Percentiles rank a stretch among this genome's conserved stretches.
Conservation (phyloP, 495 filamentous ascomycete species). For the Neurospora sublineolata region DNA sequence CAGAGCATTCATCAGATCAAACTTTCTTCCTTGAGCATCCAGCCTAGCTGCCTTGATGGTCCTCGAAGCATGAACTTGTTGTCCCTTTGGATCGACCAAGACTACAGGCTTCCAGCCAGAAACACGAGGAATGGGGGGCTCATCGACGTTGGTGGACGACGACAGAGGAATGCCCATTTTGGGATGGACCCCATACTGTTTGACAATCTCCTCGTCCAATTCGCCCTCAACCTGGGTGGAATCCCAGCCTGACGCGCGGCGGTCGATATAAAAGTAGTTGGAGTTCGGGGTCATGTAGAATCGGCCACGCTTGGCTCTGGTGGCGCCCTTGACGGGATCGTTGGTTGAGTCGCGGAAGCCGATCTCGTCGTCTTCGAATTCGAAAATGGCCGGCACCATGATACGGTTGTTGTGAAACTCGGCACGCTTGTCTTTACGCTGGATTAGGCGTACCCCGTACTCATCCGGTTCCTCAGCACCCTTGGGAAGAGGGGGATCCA, state of each 20-base stretch:
- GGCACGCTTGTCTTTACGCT: conserved; percentile 15
- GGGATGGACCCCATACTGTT: conserved; percentile 33
- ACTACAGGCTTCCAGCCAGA: conserved; percentile 27
- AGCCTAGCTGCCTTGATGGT: conserved; percentile 22
- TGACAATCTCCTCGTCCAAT: conserved; percentile 29
- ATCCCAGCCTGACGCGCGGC: conserved; percentile 30
- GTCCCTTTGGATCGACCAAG: conserved; percentile 21
- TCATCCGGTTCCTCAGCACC: conserved; percentile 28
- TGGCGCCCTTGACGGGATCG: conserved; percentile 28
- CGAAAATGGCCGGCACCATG: conserved; percentile 27
- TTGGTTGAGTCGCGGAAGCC: conserved; percentile 41
- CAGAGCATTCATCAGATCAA: conserved; percentile 11
- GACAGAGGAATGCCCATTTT: conserved; percentile 30
- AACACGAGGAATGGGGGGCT: conserved; percentile 19
- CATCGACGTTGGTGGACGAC: conserved; percentile 25
- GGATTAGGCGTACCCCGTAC: conserved; percentile 28
- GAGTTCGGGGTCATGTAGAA: conserved; percentile 30
- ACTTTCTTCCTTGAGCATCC: conserved; percentile 17
- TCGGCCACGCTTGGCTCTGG: conserved; percentile 26
- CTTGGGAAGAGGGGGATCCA: conserved; percentile 20
- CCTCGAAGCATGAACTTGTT: conserved; percentile 29
- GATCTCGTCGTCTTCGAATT: conserved; percentile 32
- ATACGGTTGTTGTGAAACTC: conserved; percentile 32
- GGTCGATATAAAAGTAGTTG: conserved; percentile 32
- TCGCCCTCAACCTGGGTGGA: conserved; percentile 27